Conservation (phyloP, 2,329 filamentous ascomycete species). For the Zasmidium angulare region DNA sequence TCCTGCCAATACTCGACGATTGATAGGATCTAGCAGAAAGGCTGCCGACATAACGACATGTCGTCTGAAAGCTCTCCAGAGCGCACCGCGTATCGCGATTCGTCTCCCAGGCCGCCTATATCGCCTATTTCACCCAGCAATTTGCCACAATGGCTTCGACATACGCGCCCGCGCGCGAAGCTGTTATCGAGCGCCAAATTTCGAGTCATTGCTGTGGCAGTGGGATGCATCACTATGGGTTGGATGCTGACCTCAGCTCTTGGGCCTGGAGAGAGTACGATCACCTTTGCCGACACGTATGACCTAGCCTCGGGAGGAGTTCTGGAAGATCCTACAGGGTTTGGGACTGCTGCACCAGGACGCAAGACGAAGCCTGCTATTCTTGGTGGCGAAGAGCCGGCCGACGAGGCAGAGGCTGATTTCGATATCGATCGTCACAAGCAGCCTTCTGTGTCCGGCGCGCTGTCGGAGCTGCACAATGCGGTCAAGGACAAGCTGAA, state of each 20-base stretch:
- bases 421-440: slow-evolving; percentile 11
- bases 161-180: slow-evolving; percentile 14
- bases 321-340: slow-evolving; percentile 27
- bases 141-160: slow-evolving; percentile 32
- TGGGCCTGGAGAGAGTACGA: slow-evolving; percentile 15
- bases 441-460: slow-evolving; percentile 32
- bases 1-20: background rate
- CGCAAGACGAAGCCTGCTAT: slow-evolving; percentile 16
- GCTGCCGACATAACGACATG: slow-evolving; percentile 12
- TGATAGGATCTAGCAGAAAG: background rate
- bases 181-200: slow-evolving; percentile 24
- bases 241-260: slow-evolving; percentile 33
- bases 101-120: slow-evolving; percentile 24
- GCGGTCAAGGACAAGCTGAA: slow-evolving; percentile 34
- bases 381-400: slow-evolving; percentile 16
- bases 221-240: slow-evolving; percentile 31
- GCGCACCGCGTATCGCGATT: slow-evolving; percentile 23
- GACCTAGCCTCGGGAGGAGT: slow-evolving; percentile 22
- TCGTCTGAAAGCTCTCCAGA: slow-evolving; percentile 23
- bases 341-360: slow-evolving; percentile 7
- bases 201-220: slow-evolving; percentile 25
- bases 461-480: slow-evolving; percentile 33
- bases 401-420: slow-evolving; percentile 11
- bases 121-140: slow-evolving; percentile 25
- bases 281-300: slow-evolving; percentile 11